phyloP scores from a whole-genome alignment of 2,329 filamentous ascomycete species.

The Pseudogymnoascus sp. region DNA sequence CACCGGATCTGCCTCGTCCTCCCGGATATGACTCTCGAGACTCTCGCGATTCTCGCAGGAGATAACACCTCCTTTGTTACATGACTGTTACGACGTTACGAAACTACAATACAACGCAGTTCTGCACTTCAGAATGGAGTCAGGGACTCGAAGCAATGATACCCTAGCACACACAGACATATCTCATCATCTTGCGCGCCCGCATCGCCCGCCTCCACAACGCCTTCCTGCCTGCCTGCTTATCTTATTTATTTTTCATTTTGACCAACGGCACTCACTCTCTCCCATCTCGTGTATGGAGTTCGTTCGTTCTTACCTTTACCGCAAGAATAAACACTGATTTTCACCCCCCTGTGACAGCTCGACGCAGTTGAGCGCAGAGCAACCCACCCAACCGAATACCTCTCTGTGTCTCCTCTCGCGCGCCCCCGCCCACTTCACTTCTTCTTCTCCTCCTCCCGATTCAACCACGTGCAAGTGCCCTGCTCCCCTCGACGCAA shows the following conservation, averaged over 20 bases:
- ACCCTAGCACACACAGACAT: neutral
- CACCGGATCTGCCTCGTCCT: neutral
- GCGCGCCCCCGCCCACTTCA: neutral
- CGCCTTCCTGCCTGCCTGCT: neutral
- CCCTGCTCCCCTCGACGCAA: neutral
- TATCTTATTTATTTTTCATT: neutral
- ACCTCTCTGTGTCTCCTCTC: neutral
- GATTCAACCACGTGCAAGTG: neutral
- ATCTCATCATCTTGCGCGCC: neutral
- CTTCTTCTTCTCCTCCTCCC: neutral
- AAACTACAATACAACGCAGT: neutral
- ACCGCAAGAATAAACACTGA: neutral
- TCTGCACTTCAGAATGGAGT: neutral
- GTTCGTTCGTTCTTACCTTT: constrained; percentile 3
- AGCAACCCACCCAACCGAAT: neutral
- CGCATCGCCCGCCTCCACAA: neutral
- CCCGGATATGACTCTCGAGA: neutral
- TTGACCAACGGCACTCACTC: neutral
- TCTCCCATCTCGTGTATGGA: constrained; percentile 3
- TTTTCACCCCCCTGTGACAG: neutral
- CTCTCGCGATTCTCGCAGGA: neutral
- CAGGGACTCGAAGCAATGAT: neutral
- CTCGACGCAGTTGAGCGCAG: neutral
- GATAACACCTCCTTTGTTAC: neutral
- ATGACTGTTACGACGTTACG: neutral